Conservation (phyloP, 805 yeast species). For the Sugiyamaella floridensis region DNA sequence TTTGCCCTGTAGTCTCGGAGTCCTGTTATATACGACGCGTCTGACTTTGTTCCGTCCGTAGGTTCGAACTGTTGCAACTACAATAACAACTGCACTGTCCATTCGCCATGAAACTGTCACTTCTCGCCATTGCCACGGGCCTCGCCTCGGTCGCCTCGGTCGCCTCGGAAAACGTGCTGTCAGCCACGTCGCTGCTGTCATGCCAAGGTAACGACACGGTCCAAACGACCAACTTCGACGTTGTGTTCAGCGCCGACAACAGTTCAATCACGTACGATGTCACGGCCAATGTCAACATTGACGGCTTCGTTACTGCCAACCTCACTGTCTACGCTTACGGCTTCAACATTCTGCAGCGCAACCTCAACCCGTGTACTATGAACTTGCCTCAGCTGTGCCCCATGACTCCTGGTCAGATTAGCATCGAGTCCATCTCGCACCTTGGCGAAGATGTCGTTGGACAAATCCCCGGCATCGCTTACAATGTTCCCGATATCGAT, state of each 20-base stretch:
- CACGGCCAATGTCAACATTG: constrained; percentile 60
- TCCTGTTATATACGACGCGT: no score
- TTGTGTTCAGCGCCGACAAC: constrained; percentile 66
- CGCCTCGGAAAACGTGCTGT: constrained; percentile 32
- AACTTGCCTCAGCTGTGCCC: constrained; percentile 68
- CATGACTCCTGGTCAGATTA: constrained; percentile 70
- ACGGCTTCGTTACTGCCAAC: constrained; percentile 60
- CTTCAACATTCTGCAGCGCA: constrained; percentile 52
- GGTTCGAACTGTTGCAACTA: not conserved
- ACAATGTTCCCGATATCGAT: constrained; percentile 78
- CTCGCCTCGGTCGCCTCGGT: not conserved
- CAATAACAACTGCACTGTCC: not conserved
- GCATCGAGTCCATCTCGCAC: constrained; percentile 64
- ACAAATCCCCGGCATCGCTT: constrained; percentile 78
- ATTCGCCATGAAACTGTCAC: not conserved
- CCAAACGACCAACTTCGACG: constrained; percentile 67
- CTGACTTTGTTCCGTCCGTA: not conserved
- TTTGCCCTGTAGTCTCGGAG: no score
- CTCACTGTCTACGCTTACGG: constrained; percentile 83
- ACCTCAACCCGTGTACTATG: constrained; percentile 54
- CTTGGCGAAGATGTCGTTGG: constrained; percentile 40
- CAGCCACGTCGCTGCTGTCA: constrained; percentile 74
- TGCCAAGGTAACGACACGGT: constrained; percentile 75
- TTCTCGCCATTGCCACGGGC: not conserved
- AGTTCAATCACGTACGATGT: constrained; percentile 61